Conservation (phyloP, 768 basidiomycete genomes). For the Tricholomella constricta region DNA sequence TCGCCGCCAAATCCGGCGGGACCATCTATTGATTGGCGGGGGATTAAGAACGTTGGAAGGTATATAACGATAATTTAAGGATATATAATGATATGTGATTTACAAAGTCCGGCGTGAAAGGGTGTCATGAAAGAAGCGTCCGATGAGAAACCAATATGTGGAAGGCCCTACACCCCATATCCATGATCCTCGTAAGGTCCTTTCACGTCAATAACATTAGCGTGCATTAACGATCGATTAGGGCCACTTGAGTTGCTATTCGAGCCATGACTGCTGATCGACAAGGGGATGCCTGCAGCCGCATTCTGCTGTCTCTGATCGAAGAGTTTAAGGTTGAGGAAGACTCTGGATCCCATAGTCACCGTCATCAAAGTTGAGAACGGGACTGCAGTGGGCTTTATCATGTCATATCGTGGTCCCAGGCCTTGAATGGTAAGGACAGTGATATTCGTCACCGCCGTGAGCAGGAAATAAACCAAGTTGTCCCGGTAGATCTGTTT, state of each 20-base stretch:
- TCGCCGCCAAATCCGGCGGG: too few relatives aligned
- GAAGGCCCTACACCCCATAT: not conserved
- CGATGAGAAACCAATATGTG: not conserved
- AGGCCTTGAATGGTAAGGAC: constrained; percentile 29
- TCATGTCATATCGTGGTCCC: constrained; percentile 24
- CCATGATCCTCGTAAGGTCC: not conserved
- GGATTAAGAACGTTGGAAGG: too few relatives aligned
- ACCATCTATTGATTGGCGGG: too few relatives aligned
- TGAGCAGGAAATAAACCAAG: constrained; percentile 28
- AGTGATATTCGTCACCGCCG: constrained; percentile 27
- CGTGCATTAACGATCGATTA: not conserved
- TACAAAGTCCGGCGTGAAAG: too few relatives aligned
- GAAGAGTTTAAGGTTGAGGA: constrained; percentile 28
- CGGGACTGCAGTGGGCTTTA: constrained; percentile 29
- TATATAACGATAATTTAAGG: too few relatives aligned
- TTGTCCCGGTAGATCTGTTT: constrained; percentile 31
- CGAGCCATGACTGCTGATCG: constrained; percentile 6
- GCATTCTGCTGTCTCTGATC: constrained; percentile 10
- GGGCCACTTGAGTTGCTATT: constrained; percentile 1
- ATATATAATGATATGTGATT: too few relatives aligned
- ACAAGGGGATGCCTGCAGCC: constrained; percentile 1
- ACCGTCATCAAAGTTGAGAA: constrained; percentile 32
- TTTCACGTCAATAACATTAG: not conserved
- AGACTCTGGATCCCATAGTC: constrained; percentile 34
- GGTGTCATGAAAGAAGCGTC: too few relatives aligned